Percentiles rank a stretch among this genome's conserved stretches.
Evolutionary conservation across 1,139 yeast species (phyloP).

Genomic region (Pichia sorboxylosa): DNA sequence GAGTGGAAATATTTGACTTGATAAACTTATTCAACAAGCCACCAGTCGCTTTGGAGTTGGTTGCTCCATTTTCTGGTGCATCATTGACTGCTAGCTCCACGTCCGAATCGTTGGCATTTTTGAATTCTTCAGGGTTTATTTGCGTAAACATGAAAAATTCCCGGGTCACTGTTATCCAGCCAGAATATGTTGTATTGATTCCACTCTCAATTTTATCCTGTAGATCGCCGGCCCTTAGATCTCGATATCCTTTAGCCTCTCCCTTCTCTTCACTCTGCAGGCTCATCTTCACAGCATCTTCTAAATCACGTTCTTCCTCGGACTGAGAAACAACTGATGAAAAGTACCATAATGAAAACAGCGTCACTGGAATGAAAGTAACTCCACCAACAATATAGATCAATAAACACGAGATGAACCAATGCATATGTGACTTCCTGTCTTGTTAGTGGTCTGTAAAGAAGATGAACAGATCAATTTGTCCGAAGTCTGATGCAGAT

Average conservation of each 20-base stretch:
- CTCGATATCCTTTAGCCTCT: slow-evolving; percentile 26
- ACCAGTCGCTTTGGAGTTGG: not conserved
- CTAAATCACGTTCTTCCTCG: slow-evolving; percentile 10
- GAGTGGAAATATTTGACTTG: slow-evolving; percentile 1
- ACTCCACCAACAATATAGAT: slow-evolving; percentile 65
- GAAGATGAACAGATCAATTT: no score
- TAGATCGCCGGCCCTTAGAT: slow-evolving; percentile 47
- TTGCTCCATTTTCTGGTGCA: not conserved
- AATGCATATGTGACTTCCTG: no score
- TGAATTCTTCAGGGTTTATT: slow-evolving; percentile 23
- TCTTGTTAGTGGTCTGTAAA: no score
- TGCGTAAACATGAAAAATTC: slow-evolving; percentile 53
- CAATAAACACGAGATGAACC: no score
- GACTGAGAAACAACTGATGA: slow-evolving; percentile 24
- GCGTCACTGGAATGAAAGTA: slow-evolving; percentile 55
- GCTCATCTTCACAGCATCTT: slow-evolving; percentile 16
- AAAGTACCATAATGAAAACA: slow-evolving; percentile 27
- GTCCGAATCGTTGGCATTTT: slow-evolving; percentile 1
- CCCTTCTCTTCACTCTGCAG: slow-evolving; percentile 17
- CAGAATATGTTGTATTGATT: slow-evolving; percentile 52
- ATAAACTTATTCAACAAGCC: slow-evolving; percentile 8
- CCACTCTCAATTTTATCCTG: slow-evolving; percentile 52
- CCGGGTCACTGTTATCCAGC: slow-evolving; percentile 77
- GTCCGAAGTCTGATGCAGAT: no score
- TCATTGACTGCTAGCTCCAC: not conserved